phyloP scores from a whole-genome alignment of 768 basidiomycete genomes.

The Boletus edulis region DNA sequence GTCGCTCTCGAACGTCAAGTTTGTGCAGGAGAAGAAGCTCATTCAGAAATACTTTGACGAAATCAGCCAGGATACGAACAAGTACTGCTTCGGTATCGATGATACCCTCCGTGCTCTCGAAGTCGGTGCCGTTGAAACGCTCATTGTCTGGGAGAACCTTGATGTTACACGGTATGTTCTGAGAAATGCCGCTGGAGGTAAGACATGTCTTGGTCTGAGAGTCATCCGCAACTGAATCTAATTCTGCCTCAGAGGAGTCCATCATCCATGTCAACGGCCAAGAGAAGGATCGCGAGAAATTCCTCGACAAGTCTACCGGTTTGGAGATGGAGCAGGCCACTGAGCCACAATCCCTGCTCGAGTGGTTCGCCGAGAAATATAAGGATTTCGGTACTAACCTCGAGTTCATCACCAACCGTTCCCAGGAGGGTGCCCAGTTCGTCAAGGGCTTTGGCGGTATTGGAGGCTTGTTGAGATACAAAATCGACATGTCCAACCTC shows the following conservation, averaged over 20 bases:
- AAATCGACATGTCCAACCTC: slow-evolving; percentile 91
- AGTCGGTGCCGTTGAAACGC: slow-evolving; percentile 92
- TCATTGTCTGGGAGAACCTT: slow-evolving; percentile 98
- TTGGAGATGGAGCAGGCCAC: slow-evolving; percentile 88
- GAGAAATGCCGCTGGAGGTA: slow-evolving; percentile 90
- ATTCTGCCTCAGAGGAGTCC: slow-evolving; percentile 63
- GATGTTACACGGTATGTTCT: slow-evolving; percentile 86
- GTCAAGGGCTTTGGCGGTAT: slow-evolving; percentile 99
- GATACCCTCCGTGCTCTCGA: slow-evolving; percentile 97
- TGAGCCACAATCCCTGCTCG: slow-evolving; percentile 86
- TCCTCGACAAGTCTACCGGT: slow-evolving; percentile 91
- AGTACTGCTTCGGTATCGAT: slow-evolving; percentile 96
- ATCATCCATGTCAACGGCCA: slow-evolving; percentile 80
- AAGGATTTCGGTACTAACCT: slow-evolving; percentile 95
- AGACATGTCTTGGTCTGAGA: slow-evolving; percentile 13
- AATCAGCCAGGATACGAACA: slow-evolving; percentile 95
- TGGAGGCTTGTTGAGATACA: slow-evolving; percentile 93
- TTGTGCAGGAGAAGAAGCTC: slow-evolving; percentile 97
- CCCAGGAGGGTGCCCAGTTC: slow-evolving; percentile 97
- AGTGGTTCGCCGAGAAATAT: slow-evolving; percentile 99
- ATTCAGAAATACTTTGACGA: slow-evolving; percentile 99
- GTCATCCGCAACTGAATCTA: background rate
- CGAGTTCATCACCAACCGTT: slow-evolving; percentile 94
- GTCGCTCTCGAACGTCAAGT: slow-evolving; percentile 96
- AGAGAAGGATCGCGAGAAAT: slow-evolving; percentile 93